A percentile compares a stretch with the other conserved stretches of the same genome.
Evolutionary conservation across 495 filamentous ascomycete species (phyloP).

Genomic region (Tuber brumale): DNA sequence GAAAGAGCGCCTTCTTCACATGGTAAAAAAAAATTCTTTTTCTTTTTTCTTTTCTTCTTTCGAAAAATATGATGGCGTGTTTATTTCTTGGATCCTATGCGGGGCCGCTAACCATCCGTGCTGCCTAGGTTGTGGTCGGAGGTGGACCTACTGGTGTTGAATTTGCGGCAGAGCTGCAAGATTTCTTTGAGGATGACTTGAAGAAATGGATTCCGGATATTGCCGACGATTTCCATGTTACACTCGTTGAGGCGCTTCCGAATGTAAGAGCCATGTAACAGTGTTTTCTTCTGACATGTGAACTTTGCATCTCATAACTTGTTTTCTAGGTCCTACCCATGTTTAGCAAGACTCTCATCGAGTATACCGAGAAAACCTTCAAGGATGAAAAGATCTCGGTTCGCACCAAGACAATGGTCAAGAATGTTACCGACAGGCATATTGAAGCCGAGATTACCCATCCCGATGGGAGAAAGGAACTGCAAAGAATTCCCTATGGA

Average conservation of each 20-base stretch:
- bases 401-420: conserved; percentile 97
- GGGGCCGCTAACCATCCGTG: conserved; percentile 3
- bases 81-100: conserved; percentile 9
- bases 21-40: conserved; percentile 55
- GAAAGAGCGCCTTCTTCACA: conserved; percentile 88
- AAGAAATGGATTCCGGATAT: conserved; percentile 98
- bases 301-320: conserved; percentile 17
- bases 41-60: not conserved
- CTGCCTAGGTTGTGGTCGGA: conserved; percentile 67
- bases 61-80: conserved; percentile 1
- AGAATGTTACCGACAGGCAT: conserved; percentile 88
- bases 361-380: conserved; percentile 98
- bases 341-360: conserved; percentile 98
- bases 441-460: conserved; percentile 84
- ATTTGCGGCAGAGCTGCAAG: conserved; percentile 94
- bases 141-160: conserved; percentile 97
- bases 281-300: conserved; percentile 10
- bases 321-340: conserved; percentile 64
- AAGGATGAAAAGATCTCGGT: conserved; percentile 97
- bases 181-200: conserved; percentile 96
- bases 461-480: conserved; percentile 77
- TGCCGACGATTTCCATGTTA: conserved; percentile 87
- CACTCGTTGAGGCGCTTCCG: conserved; percentile 94
- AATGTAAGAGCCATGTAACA: conserved; percentile 52
- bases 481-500: conserved; percentile 82